A percentile compares a stretch with the other conserved stretches of the same genome.
These are phyloP conservation scores for Ilyonectria robusta DNA, from an alignment of 2,329 filamentous ascomycete genomes.

Conservation along the genomic window DNA sequence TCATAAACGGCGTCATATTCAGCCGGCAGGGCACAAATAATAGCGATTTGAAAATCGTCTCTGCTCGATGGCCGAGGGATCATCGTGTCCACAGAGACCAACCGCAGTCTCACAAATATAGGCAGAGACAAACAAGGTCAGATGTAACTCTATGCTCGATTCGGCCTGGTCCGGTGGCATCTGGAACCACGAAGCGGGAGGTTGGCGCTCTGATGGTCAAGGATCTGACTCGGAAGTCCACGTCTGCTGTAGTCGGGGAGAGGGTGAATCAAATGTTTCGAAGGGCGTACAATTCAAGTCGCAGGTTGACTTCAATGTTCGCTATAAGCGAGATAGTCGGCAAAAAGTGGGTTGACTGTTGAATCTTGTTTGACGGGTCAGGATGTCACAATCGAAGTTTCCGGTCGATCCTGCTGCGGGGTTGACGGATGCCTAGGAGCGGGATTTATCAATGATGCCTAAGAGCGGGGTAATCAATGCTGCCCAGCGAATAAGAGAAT, in stretches of 20 bases:
- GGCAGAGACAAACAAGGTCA: background rate
- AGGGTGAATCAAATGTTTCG: background rate
- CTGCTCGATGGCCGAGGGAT: background rate
- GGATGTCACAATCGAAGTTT: background rate
- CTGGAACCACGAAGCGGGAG: background rate
- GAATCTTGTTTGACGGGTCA: background rate
- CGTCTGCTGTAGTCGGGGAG: background rate
- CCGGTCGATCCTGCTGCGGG: background rate
- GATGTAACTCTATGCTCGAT: background rate
- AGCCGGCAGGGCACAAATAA: conserved; percentile 36
- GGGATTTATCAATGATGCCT: too few relatives aligned
- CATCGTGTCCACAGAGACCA: background rate
- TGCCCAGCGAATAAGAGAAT: too few relatives aligned
- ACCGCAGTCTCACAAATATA: too few relatives aligned
- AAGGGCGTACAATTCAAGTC: background rate
- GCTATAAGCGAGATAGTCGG: background rate
- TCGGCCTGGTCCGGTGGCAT: background rate
- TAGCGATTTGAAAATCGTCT: conserved; percentile 32
- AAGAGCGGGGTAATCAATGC: too few relatives aligned
- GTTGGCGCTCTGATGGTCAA: background rate
- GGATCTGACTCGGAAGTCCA: background rate
- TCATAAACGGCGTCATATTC: conserved; percentile 4
- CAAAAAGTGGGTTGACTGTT: background rate
- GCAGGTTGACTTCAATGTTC: background rate
- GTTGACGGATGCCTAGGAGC: background rate